Conservation (phyloP, 2,329 filamentous ascomycete genomes). For the Aureobasidium mangrovei region DNA sequence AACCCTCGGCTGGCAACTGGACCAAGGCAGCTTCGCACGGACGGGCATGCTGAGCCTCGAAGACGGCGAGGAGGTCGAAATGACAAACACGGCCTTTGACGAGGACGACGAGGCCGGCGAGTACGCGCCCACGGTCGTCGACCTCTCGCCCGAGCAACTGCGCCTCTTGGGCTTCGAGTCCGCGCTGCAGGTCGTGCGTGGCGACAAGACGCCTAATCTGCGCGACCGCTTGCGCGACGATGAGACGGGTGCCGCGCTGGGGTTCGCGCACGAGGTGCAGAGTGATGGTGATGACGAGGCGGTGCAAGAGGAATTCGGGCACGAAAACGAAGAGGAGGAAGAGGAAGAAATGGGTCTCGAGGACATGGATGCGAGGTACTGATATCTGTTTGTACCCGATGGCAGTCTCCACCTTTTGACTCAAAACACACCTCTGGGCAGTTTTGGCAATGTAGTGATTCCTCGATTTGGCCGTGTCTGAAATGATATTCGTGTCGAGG, state of each 20-base stretch:
- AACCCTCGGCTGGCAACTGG: constrained; percentile 51
- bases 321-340: constrained; percentile 17
- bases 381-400: background rate
- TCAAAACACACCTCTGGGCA: background rate
- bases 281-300: constrained; percentile 6
- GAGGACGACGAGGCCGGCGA: constrained; percentile 57
- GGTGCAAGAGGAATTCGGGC: background rate
- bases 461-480: too few species aligned
- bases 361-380: constrained; percentile 16
- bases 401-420: background rate
- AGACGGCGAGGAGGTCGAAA: constrained; percentile 54
- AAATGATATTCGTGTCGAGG: too few species aligned
- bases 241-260: constrained; percentile 8
- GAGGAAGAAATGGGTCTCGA: constrained; percentile 18
- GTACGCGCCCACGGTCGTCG: constrained; percentile 54
- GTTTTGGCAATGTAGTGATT: too few species aligned
- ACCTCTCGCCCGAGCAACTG: constrained; percentile 39
- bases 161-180: constrained; percentile 27
- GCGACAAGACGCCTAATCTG: constrained; percentile 12
- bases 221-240: constrained; percentile 18
- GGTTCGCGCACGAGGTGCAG: background rate
- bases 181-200: constrained; percentile 14
- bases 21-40: constrained; percentile 39
- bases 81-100: constrained; percentile 42
- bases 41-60: constrained; percentile 52